Base-by-base conservation (phyloP, 2,329 filamentous ascomycete genomes). In the Hortaea werneckii region DNA sequence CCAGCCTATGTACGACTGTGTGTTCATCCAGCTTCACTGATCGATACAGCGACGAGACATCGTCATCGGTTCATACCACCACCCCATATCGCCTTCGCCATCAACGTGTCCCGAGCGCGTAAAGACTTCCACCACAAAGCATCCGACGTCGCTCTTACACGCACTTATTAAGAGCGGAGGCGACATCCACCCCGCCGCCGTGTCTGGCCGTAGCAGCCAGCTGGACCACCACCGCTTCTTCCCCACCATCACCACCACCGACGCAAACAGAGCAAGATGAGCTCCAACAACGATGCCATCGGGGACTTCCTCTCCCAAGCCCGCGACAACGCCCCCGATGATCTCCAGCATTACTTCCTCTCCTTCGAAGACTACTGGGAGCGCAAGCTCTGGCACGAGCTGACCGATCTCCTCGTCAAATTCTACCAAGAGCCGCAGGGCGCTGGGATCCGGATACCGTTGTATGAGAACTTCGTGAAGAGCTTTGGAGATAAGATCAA, bases 401-500 rank as follows among this genome's bases (percentile, higher is more conserved):
- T 98, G 56, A 98, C 92, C 32, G 85, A 95, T 63, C 76, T 83
- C 44, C 78, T 98, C 46, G 75, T 95, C 58, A 78, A 85, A 56
- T 95, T 90, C 77, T 98, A 95, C 73, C 82, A 82, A 61, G 72
- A 86, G 58, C 77, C 85, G 39, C 79, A 82, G 63, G 96, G 89
- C 68, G 83, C 81, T 46, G 75, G 80, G 48, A 87, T 94, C 71
- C 83, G 90, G 62, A 78, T 98, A 71, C 75, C 82, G 49, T 84
- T 98, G 68, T 98, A 92, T 76, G 87, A 92, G 71, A 82, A 81
- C 59, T 98, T 98, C 73, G 85, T 98, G 67, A 79, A 90, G 66
- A 92, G 85, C 68, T 98, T 98, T 64, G 87, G 89, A 55, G 89
- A 95, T 66, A 95, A 94, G 77, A 95, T 98, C 76, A 98, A 96